Evolutionary conservation across 768 basidiomycete genomes (phyloP).

Genomic region (Inosperma sp.): DNA sequence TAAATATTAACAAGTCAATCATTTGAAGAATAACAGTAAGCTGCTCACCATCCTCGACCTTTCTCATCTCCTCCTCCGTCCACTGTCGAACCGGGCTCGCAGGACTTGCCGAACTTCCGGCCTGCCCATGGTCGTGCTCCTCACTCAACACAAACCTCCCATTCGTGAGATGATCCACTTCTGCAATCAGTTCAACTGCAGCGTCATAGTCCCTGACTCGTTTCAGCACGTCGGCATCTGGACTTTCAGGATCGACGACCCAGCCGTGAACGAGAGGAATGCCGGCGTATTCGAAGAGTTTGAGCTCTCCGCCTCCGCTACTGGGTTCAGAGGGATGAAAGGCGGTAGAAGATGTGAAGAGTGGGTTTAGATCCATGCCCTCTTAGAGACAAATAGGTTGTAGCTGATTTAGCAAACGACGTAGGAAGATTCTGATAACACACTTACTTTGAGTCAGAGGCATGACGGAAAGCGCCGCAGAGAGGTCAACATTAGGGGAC

Average conservation of each 20-base stretch:
- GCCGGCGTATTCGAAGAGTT: conserved; percentile 78
- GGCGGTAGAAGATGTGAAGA: conserved; percentile 64
- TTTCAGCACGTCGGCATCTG: conserved; percentile 52
- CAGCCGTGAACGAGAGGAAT: conserved; percentile 87
- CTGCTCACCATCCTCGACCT: conserved; percentile 65
- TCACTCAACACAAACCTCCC: conserved; percentile 53
- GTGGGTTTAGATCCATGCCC: conserved; percentile 87
- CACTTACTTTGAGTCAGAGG: conserved; percentile 71
- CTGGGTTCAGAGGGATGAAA: conserved; percentile 55
- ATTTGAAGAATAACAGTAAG: no score
- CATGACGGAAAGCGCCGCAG: conserved; percentile 70
- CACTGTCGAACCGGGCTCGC: conserved; percentile 34
- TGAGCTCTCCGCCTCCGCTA: conserved; percentile 64
- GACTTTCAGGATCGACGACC: conserved; percentile 68
- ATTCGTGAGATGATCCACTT: conserved; percentile 69
- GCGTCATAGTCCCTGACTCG: conserved; percentile 65
- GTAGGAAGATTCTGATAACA: neutral
- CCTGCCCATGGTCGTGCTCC: conserved; percentile 12
- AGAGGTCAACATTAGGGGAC: conserved; percentile 58
- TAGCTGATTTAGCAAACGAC: neutral
- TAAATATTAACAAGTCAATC: neutral
- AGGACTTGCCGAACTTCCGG: conserved; percentile 22
- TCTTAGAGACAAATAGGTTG: conserved; percentile 35
- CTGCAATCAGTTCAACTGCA: conserved; percentile 69
- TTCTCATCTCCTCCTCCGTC: conserved; percentile 52